phyloP scores from a whole-genome alignment of 2,329 filamentous ascomycete species.

The Trichoderma atroviride region DNA sequence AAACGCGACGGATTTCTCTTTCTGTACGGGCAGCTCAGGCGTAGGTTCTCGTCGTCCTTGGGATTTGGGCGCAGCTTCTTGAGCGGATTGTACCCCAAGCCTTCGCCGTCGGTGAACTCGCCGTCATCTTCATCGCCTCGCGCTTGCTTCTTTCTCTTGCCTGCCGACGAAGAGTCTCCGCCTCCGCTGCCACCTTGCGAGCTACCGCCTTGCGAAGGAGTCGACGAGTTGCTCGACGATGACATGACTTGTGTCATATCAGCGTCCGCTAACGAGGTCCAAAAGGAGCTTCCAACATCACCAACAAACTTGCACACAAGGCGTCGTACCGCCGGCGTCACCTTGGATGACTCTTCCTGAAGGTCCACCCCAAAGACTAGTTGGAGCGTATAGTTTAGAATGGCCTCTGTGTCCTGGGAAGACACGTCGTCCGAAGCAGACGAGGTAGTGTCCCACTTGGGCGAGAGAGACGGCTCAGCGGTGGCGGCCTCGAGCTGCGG shows the following conservation, averaged over 20 bases:
- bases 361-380: slow-evolving; percentile 44
- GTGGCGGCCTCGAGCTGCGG: slow-evolving; percentile 22
- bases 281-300: slow-evolving; percentile 40
- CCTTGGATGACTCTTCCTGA: slow-evolving; percentile 40
- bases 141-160: slow-evolving; percentile 43
- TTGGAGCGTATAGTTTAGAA: slow-evolving; percentile 44
- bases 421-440: slow-evolving; percentile 38
- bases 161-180: slow-evolving; percentile 32
- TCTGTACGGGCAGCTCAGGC: slow-evolving; percentile 48
- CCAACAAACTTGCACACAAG: slow-evolving; percentile 41
- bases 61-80: slow-evolving; percentile 41
- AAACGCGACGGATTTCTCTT: slow-evolving; percentile 50
- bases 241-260: slow-evolving; percentile 39
- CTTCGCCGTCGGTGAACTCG: slow-evolving; percentile 42
- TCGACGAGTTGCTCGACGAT: slow-evolving; percentile 38
- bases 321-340: slow-evolving; percentile 35
- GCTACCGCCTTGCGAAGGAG: slow-evolving; percentile 35
- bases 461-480: background rate
- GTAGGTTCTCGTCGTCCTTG: slow-evolving; percentile 44
- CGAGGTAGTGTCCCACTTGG: slow-evolving; percentile 31
- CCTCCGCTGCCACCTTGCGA: slow-evolving; percentile 36
- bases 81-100: slow-evolving; percentile 34
- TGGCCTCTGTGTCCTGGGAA: slow-evolving; percentile 39
- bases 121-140: slow-evolving; percentile 40
- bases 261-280: slow-evolving; percentile 37